Base-by-base conservation (phyloP, 345 rosid genomes). In the Corchorus olitorius region DNA sequence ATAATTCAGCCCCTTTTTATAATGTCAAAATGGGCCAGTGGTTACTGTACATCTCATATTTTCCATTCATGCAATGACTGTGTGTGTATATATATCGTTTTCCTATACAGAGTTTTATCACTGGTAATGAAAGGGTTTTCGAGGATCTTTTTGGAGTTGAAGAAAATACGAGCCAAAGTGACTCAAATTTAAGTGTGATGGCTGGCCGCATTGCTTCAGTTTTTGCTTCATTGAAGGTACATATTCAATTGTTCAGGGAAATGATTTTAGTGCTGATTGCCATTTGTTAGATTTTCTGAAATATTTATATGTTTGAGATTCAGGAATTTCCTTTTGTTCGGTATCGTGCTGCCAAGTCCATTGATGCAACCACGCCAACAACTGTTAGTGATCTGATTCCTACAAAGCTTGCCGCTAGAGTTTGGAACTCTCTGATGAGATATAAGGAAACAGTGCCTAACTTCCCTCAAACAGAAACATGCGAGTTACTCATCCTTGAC, bases 321-420 rank as follows among this genome's bases (percentile, higher is more conserved):
- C 86, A 94, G 99, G 99, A 94, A 83, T 93, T 91, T 80, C 99
- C 99, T 69, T 72, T 75, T 50, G 98, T 94, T 77, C 95, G 97
- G 39, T 94, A 90, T 87, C 97, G 96, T 33, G 97, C 97, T 19
- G 94, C 98, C 69, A 93, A 87, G 82, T 93, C 98, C 50, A 95
- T 94, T 84, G 99, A 94, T 83, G 88, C 94, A 48, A 88, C 83
- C 52, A 94, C 99, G 72, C 87, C 91, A 97, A 93, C 99, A 74
- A 94, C 99, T 60, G 74, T 81, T 63, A 91, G 94, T 69, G 99
- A 94, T 88, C 73, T 94, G 54, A 92, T 94, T 77, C 92, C 98
- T 74, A 94, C 99, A 19, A 94, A 94, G 83, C 97, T 94, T 81
- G 99, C 99, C 67, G 99, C 99, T 73, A 90, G 98, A 70, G 83